A percentile compares a stretch with the other conserved stretches of the same genome.
Conservation (phyloP, 495 filamentous ascomycete species). For the Daldinia caldariorum region DNA sequence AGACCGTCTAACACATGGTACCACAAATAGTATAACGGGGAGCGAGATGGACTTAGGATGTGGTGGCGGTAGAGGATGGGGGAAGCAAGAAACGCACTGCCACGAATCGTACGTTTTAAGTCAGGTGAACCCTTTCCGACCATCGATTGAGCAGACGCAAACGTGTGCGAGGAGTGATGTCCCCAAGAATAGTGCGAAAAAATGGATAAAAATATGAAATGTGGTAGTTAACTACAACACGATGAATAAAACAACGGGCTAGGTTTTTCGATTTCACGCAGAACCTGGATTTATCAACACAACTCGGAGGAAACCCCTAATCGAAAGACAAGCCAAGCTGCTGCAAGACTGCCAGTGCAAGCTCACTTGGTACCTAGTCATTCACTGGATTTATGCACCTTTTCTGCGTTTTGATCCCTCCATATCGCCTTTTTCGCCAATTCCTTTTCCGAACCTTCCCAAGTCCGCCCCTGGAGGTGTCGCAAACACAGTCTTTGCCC, state of each 20-base stretch:
- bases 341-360: neutral
- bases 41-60: conserved; percentile 34
- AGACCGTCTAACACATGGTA: conserved; percentile 37
- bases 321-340: neutral
- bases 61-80: conserved; percentile 11
- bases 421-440: conserved; percentile 36
- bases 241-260: conserved; percentile 10
- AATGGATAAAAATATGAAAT: conserved; percentile 38
- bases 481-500: conserved; percentile 52
- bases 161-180: conserved; percentile 34
- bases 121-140: conserved; percentile 41
- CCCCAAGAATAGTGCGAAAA: conserved; percentile 26
- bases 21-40: conserved; percentile 33
- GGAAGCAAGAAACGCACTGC: conserved; percentile 38
- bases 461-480: conserved; percentile 57
- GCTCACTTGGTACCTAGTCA: neutral
- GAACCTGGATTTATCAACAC: neutral
- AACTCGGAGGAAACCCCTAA: too few relatives aligned
- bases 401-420: conserved; percentile 20
- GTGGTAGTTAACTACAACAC: conserved; percentile 7
- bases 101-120: conserved; percentile 42
- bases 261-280: neutral
- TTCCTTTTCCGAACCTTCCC: conserved; percentile 51
- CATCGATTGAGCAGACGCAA: conserved; percentile 28
- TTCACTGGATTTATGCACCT: neutral